phyloP scores from a whole-genome alignment of 2,329 filamentous ascomycete genomes.

The Pseudogymnoascus sp. region DNA sequence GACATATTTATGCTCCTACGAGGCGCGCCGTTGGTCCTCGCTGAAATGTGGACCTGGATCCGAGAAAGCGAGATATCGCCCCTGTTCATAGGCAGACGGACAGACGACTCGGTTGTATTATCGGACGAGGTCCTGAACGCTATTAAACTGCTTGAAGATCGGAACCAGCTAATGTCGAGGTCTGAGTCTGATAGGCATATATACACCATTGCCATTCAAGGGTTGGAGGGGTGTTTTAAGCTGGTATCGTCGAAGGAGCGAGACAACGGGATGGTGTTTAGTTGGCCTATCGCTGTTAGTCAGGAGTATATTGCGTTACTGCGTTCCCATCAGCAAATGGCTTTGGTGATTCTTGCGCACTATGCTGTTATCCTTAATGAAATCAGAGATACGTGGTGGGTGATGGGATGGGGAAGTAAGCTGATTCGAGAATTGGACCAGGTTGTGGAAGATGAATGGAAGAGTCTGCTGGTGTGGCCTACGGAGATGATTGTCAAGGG shows the following conservation, averaged over 20 bases:
- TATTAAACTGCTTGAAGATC: background rate
- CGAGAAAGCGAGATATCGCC: background rate
- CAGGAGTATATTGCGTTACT: constrained; percentile 10
- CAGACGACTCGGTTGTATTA: background rate
- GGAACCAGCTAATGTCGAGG: background rate
- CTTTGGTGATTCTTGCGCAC: constrained; percentile 13
- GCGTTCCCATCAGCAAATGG: background rate
- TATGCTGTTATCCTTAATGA: constrained; percentile 11
- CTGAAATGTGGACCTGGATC: background rate
- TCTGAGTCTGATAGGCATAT: background rate
- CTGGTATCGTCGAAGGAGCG: background rate
- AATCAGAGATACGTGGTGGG: constrained; percentile 13
- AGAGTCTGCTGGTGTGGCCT: background rate
- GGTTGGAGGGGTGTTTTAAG: background rate
- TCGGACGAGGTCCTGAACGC: background rate
- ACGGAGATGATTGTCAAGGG: background rate
- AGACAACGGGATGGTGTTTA: background rate
- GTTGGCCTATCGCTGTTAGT: constrained; percentile 9
- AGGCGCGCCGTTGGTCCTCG: background rate
- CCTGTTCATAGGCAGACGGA: background rate
- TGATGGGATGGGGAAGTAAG: constrained; percentile 12
- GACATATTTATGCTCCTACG: background rate
- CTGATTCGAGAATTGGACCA: constrained; percentile 6
- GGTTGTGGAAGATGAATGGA: background rate
- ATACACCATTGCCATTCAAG: background rate